These are phyloP conservation scores for Citrus mangshanensis DNA, from an alignment of 345 rosid genomes.

Conservation along the genomic window DNA sequence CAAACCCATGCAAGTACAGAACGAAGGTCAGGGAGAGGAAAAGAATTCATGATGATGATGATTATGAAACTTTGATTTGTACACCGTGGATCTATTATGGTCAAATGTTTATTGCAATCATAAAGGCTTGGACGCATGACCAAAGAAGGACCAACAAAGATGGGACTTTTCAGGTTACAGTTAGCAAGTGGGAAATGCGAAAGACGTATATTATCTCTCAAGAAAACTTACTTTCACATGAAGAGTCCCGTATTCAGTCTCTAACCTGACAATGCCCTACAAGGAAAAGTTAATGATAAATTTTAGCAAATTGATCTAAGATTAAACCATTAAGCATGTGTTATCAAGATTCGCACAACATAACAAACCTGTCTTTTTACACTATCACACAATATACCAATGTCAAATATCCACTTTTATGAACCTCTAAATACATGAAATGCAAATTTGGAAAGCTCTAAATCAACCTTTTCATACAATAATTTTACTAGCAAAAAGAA, in stretches of 20 bases:
- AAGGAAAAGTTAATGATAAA: neutral
- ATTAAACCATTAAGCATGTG: neutral
- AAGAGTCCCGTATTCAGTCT: slow-evolving; percentile 51
- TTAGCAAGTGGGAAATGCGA: neutral
- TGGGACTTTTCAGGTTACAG: neutral
- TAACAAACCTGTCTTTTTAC: neutral
- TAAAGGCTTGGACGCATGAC: neutral
- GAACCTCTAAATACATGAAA: neutral
- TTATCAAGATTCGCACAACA: neutral
- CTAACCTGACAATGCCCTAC: slow-evolving; percentile 52
- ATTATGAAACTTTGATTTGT: neutral
- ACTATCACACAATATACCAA: neutral
- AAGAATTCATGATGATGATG: neutral
- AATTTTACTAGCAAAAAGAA: neutral
- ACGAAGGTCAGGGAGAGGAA: too few species aligned
- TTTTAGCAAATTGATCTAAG: neutral
- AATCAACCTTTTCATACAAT: neutral
- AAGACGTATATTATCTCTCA: neutral
- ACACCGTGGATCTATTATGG: too few species aligned
- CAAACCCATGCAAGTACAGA: too few species aligned
- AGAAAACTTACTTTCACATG: slow-evolving; percentile 43
- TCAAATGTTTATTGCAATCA: neutral
- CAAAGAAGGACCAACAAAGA: neutral
- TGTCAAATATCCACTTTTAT: neutral
- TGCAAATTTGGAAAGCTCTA: neutral